Evolutionary conservation across 805 yeast genomes (phyloP).

Genomic region (Metschnikowia corniflorae): DNA sequence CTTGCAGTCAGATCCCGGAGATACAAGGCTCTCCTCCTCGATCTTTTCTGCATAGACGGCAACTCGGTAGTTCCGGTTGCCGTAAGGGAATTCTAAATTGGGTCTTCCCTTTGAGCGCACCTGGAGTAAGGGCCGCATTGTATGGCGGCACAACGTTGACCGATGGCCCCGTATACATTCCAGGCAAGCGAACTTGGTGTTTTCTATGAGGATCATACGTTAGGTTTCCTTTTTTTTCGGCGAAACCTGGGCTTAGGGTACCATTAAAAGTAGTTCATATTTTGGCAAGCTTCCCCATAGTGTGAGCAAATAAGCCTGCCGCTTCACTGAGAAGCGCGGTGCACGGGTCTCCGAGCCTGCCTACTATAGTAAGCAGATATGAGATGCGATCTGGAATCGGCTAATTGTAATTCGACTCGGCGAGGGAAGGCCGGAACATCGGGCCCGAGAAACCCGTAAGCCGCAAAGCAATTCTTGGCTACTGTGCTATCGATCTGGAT

Average conservation of each 20-base stretch:
- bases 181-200: conserved; percentile 77
- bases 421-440: not conserved
- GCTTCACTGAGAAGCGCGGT: conserved; percentile 2
- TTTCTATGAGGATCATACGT: conserved; percentile 72
- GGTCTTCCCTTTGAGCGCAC: conserved; percentile 93
- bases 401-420: not conserved
- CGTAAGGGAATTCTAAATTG: conserved; percentile 45
- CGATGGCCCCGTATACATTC: conserved; percentile 93
- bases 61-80: conserved; percentile 49
- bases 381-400: conserved; percentile 12
- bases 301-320: conserved; percentile 9
- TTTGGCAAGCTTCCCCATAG: conserved; percentile 5
- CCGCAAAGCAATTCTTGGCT: not conserved
- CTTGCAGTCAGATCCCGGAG: conserved; percentile 9
- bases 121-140: conserved; percentile 72
- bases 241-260: not conserved
- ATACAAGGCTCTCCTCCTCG: conserved; percentile 4
- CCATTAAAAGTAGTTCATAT: not conserved
- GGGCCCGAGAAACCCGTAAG: not conserved
- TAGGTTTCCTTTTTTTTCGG: not conserved
- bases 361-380: not conserved
- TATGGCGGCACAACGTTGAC: conserved; percentile 81
- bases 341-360: conserved; percentile 4
- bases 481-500: too few species aligned
- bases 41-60: conserved; percentile 55